Evolutionary conservation across 1,284 basidiomycete species (phyloP).

Genomic region (Grifola frondosa): DNA sequence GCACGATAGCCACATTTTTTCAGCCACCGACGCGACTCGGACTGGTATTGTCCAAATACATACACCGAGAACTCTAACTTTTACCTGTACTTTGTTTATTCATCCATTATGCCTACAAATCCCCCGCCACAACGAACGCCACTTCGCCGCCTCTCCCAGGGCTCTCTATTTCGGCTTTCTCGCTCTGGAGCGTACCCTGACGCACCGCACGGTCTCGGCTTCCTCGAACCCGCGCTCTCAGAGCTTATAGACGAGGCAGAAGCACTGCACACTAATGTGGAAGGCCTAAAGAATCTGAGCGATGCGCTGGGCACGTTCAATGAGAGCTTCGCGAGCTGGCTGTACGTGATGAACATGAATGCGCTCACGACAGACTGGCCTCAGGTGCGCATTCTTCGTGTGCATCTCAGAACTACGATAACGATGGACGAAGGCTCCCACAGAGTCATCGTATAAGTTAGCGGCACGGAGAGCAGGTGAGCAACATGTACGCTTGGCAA

Average conservation of each 20-base stretch:
- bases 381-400: slow-evolving; percentile 52
- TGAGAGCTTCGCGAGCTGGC: slow-evolving; percentile 89
- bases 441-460: slow-evolving; percentile 57
- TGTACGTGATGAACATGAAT: slow-evolving; percentile 94
- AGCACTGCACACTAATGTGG: slow-evolving; percentile 73
- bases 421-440: slow-evolving; percentile 50
- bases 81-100: background rate
- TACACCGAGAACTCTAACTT: too few relatives aligned
- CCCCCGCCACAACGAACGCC: slow-evolving; percentile 65
- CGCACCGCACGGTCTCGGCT: slow-evolving; percentile 82
- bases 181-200: slow-evolving; percentile 68
- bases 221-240: slow-evolving; percentile 79
- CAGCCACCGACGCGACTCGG: too few relatives aligned
- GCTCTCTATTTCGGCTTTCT: slow-evolving; percentile 83
- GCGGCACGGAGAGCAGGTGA: slow-evolving; percentile 63
- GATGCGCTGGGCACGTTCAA: slow-evolving; percentile 84
- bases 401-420: slow-evolving; percentile 4
- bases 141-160: slow-evolving; percentile 86
- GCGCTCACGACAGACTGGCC: slow-evolving; percentile 91
- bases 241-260: slow-evolving; percentile 90
- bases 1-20: too few relatives aligned
- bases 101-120: slow-evolving; percentile 24
- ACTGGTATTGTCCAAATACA: too few relatives aligned
- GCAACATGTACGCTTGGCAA: slow-evolving; percentile 10
- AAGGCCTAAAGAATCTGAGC: slow-evolving; percentile 70